These are phyloP conservation scores for Calvatia gigantea DNA, from an alignment of 768 basidiomycete species.

Conservation along the genomic window DNA sequence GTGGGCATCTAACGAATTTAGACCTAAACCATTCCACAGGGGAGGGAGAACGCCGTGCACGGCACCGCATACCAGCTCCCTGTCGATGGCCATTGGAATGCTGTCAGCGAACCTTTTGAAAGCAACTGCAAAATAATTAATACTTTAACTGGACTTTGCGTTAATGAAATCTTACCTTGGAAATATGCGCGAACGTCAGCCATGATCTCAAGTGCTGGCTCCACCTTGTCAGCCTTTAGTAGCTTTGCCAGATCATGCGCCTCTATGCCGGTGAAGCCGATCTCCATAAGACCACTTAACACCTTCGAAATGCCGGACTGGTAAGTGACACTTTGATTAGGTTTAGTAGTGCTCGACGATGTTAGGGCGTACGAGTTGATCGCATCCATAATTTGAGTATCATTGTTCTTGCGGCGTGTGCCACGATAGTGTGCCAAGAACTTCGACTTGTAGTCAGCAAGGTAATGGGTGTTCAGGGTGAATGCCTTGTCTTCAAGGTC, in stretches of 20 bases:
- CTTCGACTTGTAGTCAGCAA: conserved; percentile 37
- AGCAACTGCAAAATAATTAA: conserved; percentile 37
- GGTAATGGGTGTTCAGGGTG: conserved; percentile 53
- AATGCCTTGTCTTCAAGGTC: conserved; percentile 46
- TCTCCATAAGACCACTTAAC: conserved; percentile 28
- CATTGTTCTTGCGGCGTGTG: conserved; percentile 27
- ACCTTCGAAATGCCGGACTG: conserved; percentile 27
- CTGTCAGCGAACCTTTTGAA: conserved; percentile 60
- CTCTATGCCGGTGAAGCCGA: conserved; percentile 36
- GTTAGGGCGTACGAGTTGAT: conserved; percentile 17
- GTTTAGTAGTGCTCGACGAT: conserved; percentile 3
- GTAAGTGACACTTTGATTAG: neutral
- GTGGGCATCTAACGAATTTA: conserved; percentile 45
- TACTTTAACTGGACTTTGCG: too few relatives aligned
- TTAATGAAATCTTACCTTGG: conserved; percentile 53
- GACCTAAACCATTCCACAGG: conserved; percentile 45
- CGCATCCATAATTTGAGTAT: conserved; percentile 22
- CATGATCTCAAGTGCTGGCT: conserved; percentile 62
- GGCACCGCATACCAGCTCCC: conserved; percentile 51
- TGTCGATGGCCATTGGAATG: conserved; percentile 53
- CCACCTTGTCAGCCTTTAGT: conserved; percentile 39
- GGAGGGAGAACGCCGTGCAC: conserved; percentile 40
- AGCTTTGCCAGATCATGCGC: conserved; percentile 46
- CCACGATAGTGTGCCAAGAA: conserved; percentile 47
- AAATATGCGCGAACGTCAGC: conserved; percentile 71